Percentiles rank a stretch among this genome's conserved stretches.
phyloP scores from a whole-genome alignment of 2,329 filamentous ascomycete genomes.

The Orbilia ellipsospora region DNA sequence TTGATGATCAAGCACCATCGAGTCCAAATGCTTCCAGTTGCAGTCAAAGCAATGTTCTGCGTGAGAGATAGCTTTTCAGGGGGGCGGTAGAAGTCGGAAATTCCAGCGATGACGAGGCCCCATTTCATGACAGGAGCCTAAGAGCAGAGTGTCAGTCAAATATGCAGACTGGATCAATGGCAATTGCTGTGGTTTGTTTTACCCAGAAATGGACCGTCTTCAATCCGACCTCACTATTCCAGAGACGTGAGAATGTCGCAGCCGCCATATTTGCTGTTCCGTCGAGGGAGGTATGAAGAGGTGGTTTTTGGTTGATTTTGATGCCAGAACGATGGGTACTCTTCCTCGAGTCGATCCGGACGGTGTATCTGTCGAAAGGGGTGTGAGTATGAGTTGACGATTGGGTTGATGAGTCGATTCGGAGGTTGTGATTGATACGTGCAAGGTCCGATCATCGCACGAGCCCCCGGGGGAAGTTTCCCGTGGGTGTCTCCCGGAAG shows the following conservation, averaged over 20 bases:
- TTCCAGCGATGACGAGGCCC: slow-evolving; percentile 89
- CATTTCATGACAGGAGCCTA: slow-evolving; percentile 69
- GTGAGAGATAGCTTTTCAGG: slow-evolving; percentile 92
- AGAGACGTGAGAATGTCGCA: slow-evolving; percentile 75
- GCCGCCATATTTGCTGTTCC: slow-evolving; percentile 31
- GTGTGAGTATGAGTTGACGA: too few species aligned
- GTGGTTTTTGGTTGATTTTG: not conserved
- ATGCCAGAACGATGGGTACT: too few species aligned
- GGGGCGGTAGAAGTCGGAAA: slow-evolving; percentile 90
- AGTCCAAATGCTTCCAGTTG: slow-evolving; percentile 96
- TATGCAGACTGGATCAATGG: not conserved
- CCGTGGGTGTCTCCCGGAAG: too few species aligned
- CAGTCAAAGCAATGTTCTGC: slow-evolving; percentile 89
- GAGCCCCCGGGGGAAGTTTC: too few species aligned
- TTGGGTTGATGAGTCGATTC: not conserved
- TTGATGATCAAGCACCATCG: slow-evolving; percentile 98
- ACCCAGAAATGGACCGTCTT: slow-evolving; percentile 98
- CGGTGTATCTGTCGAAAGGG: too few species aligned
- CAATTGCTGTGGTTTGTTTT: not conserved
- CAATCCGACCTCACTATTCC: slow-evolving; percentile 81
- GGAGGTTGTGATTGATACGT: not conserved
- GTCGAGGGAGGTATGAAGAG: not conserved
- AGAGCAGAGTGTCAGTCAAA: not conserved
- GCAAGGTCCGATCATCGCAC: slow-evolving; percentile 7
- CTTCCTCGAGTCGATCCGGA: too few species aligned